A percentile compares a stretch with the other conserved stretches of the same genome.
These are phyloP conservation scores for Solanum bulbocastanum DNA, from an alignment of 257 asterid genomes.

Conservation along the genomic window DNA sequence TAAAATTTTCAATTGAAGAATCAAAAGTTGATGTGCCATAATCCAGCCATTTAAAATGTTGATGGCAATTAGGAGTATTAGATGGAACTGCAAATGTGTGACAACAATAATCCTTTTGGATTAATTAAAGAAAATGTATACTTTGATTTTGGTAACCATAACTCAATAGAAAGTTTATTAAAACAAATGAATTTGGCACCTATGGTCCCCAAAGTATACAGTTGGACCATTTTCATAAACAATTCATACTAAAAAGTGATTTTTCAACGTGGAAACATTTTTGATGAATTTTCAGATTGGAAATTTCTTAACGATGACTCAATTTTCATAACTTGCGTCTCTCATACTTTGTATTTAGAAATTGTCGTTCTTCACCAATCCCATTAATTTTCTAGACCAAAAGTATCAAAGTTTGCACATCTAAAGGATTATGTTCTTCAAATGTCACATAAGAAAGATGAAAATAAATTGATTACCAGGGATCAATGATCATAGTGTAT, in stretches of 20 bases:
- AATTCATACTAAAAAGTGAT: neutral
- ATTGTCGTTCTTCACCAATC: neutral
- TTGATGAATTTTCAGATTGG: neutral
- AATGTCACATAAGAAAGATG: neutral
- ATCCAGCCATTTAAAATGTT: neutral
- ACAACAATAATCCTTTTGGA: neutral
- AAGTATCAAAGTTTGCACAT: neutral
- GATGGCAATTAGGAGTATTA: neutral
- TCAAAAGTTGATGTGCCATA: neutral
- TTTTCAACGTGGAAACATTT: neutral
- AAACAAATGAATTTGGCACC: neutral
- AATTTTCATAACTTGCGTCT: neutral
- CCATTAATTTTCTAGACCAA: neutral
- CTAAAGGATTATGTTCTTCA: neutral
- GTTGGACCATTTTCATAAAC: neutral
- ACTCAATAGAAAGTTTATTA: neutral
- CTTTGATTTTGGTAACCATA: neutral
- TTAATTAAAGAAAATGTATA: neutral
- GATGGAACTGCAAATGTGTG: neutral
- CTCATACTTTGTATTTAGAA: neutral
- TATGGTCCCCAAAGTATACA: neutral
- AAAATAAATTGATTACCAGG: neutral
- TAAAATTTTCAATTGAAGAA: neutral
- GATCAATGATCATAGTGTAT: neutral
- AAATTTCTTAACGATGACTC: neutral